Evolutionary conservation across 208 protist genomes (phyloP).

Genomic region (Leptomonas pyrrhocoris): DNA sequence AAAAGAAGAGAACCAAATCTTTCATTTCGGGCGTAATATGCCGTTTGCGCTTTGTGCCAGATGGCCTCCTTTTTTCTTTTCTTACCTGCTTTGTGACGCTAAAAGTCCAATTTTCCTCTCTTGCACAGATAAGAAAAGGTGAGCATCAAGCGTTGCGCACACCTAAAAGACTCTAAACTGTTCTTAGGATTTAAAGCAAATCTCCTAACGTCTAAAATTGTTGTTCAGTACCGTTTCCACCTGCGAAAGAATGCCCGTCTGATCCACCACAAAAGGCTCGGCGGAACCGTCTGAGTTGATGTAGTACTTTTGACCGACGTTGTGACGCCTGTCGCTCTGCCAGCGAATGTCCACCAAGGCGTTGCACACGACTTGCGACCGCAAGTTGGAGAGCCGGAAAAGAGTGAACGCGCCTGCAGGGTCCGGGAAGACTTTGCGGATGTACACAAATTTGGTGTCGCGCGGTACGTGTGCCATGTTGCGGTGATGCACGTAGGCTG

Average conservation of each 20-base stretch:
- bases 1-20: too few species aligned
- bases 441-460: conserved; percentile 90
- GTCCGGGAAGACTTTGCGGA: conserved; percentile 88
- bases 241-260: conserved; percentile 78
- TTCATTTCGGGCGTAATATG: too few species aligned
- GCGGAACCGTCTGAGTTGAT: conserved; percentile 76
- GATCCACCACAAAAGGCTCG: conserved; percentile 84
- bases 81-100: too few species aligned
- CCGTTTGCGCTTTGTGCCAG: too few species aligned
- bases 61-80: too few species aligned
- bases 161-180: too few species aligned
- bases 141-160: too few species aligned
- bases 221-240: conserved; percentile 84
- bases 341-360: conserved; percentile 87
- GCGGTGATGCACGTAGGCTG: conserved; percentile 82
- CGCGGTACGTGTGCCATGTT: conserved; percentile 63
- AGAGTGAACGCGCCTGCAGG: conserved; percentile 76
- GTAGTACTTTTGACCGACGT: conserved; percentile 91
- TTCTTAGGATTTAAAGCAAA: too few species aligned
- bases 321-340: conserved; percentile 86
- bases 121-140: too few species aligned
- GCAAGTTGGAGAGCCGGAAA: conserved; percentile 87
- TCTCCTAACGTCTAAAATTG: conserved; percentile 63
- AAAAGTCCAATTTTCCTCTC: too few species aligned
- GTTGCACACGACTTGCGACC: conserved; percentile 87